These are phyloP conservation scores for Phytophthora macrochlamydospora DNA, from an alignment of 352 stramenopile species.

Conservation along the genomic window DNA sequence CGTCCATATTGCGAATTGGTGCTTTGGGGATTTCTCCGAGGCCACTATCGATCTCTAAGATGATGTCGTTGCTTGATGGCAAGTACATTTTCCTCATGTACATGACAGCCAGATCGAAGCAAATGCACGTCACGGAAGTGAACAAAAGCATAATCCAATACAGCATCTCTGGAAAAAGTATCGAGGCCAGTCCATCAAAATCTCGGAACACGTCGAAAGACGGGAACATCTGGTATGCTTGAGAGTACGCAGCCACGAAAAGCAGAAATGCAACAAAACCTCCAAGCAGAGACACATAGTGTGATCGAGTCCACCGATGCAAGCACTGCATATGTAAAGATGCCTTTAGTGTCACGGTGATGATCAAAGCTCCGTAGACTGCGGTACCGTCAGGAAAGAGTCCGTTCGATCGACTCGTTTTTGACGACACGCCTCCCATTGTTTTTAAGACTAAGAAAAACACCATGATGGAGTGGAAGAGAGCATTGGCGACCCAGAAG, in stretches of 20 bases:
- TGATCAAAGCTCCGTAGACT: constrained; percentile 80
- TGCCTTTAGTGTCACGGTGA: constrained; percentile 78
- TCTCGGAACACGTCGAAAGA: constrained; percentile 79
- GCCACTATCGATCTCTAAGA: constrained; percentile 83
- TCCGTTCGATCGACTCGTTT: constrained; percentile 51
- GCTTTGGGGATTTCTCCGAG: constrained; percentile 40
- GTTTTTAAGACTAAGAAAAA: constrained; percentile 69
- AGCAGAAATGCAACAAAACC: constrained; percentile 70
- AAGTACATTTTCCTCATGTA: constrained; percentile 88
- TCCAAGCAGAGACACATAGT: constrained; percentile 76
- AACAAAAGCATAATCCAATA: constrained; percentile 78
- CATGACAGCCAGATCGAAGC: constrained; percentile 65
- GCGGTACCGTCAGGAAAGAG: constrained; percentile 78
- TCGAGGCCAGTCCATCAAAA: constrained; percentile 63
- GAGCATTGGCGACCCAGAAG: constrained; percentile 75
- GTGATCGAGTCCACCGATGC: constrained; percentile 72
- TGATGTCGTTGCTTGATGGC: constrained; percentile 83
- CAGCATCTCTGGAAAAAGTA: constrained; percentile 56
- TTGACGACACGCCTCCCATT: constrained; percentile 45
- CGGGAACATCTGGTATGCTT: constrained; percentile 62
- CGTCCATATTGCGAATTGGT: constrained; percentile 19
- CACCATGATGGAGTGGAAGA: constrained; percentile 75
- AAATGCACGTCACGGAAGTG: constrained; percentile 64
- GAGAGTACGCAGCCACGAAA: constrained; percentile 75
- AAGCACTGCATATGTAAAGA: constrained; percentile 78